Evolutionary conservation across 208 protist species (phyloP).

Genomic region (Wallacemonas sp.): DNA sequence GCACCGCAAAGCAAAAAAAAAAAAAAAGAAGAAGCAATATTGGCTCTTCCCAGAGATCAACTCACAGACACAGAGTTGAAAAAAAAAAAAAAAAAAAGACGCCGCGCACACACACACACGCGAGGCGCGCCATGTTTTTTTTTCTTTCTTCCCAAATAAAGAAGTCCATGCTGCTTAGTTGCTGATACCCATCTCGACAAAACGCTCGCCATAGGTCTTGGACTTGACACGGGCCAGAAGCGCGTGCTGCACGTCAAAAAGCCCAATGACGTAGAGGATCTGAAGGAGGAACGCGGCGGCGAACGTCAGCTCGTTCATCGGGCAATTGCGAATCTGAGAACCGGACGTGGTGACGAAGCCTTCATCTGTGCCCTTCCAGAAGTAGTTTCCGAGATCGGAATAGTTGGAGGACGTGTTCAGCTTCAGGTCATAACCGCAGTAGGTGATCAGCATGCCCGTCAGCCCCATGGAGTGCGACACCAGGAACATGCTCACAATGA

Average conservation of each 20-base stretch:
- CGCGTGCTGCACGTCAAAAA: conserved; percentile 85
- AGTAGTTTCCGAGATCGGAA: conserved; percentile 9
- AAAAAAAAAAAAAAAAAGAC: too few species aligned
- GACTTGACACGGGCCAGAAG: conserved; percentile 70
- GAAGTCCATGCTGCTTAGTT: conserved; percentile 63
- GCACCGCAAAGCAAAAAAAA: too few species aligned
- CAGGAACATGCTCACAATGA: conserved; percentile 60
- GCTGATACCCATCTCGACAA: conserved; percentile 85
- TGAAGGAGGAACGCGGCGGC: conserved; percentile 54
- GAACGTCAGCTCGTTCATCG: conserved; percentile 48
- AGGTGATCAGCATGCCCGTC: conserved; percentile 44
- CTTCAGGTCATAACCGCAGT: conserved; percentile 48
- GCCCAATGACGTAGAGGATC: conserved; percentile 59
- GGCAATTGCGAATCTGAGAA: conserved; percentile 33
- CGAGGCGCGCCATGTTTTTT: conserved; percentile 10
- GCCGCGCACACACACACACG: too few species aligned
- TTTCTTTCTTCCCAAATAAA: conserved; percentile 26
- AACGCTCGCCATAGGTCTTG: conserved; percentile 85
- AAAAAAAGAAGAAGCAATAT: too few species aligned
- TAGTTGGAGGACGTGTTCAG: conserved; percentile 19
- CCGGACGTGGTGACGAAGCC: conserved; percentile 1
- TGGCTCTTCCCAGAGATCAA: too few species aligned
- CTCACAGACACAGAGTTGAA: too few species aligned
- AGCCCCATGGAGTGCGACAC: conserved; percentile 71
- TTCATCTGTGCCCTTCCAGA: conserved; percentile 7